These are phyloP conservation scores for Wickerhamiella hasegawae DNA, from an alignment of 805 yeast species.

Conservation along the genomic window DNA sequence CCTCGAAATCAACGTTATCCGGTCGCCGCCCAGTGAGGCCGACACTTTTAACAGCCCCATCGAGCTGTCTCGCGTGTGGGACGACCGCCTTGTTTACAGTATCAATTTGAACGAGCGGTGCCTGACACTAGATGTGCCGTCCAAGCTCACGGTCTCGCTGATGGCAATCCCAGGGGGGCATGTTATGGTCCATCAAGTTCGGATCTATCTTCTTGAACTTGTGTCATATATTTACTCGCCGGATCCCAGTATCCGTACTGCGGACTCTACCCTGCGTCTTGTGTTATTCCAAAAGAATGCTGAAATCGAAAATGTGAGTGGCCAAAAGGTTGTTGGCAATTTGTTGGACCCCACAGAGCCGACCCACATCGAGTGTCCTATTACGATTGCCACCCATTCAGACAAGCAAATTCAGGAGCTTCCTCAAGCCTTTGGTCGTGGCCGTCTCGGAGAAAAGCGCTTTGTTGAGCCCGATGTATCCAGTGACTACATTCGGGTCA, in stretches of 20 bases:
- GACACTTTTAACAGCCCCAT: constrained; percentile 67
- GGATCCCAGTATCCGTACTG: constrained; percentile 13
- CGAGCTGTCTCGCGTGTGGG: constrained; percentile 72
- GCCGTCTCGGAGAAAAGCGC: constrained; percentile 15
- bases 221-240: constrained; percentile 16
- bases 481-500: constrained; percentile 14
- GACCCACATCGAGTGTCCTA: constrained; percentile 8
- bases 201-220: constrained; percentile 12
- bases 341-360: constrained; percentile 12
- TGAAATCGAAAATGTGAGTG: background rate
- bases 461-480: constrained; percentile 15
- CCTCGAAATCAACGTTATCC: constrained; percentile 41
- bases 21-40: constrained; percentile 56
- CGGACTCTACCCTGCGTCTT: constrained; percentile 13
- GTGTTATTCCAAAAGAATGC: constrained; percentile 13
- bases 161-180: constrained; percentile 50
- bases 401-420: constrained; percentile 8
- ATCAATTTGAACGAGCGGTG: constrained; percentile 65
- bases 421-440: constrained; percentile 14
- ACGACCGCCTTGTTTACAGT: constrained; percentile 61
- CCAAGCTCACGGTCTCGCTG: constrained; percentile 57
- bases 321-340: constrained; percentile 6
- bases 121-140: constrained; percentile 55
- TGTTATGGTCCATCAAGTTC: constrained; percentile 47
- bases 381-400: constrained; percentile 9